These are phyloP conservation scores for Nigrograna mackinnonii DNA, from an alignment of 2,329 filamentous ascomycete species.

Conservation along the genomic window DNA sequence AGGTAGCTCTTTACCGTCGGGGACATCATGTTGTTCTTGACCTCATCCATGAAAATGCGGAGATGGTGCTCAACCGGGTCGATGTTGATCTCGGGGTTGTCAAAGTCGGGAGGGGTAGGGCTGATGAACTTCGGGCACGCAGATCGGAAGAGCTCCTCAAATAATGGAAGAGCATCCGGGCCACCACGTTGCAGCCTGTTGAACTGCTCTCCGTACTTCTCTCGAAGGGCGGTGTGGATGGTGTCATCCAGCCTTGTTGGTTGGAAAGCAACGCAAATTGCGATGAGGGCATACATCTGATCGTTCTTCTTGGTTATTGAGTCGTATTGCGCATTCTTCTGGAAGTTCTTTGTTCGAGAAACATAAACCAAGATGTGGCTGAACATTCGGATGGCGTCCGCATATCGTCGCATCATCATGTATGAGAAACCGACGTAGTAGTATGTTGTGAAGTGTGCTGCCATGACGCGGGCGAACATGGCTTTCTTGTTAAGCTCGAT, in stretches of 20 bases:
- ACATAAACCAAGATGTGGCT: conserved; percentile 99
- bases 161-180: conserved; percentile 91
- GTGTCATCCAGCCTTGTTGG: conserved; percentile 97
- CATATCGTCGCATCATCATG: conserved; percentile 99
- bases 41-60: conserved; percentile 98
- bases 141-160: conserved; percentile 95
- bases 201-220: conserved; percentile 99
- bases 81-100: conserved; percentile 92
- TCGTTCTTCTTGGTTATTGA: conserved; percentile 99
- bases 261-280: conserved; percentile 98
- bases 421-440: conserved; percentile 99
- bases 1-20: conserved; percentile 98
- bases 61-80: conserved; percentile 98
- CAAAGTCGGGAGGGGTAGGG: conserved; percentile 94
- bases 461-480: conserved; percentile 99
- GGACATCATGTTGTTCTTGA: conserved; percentile 98
- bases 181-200: conserved; percentile 95
- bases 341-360: conserved; percentile 99
- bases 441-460: conserved; percentile 98
- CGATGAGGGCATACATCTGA: conserved; percentile 99
- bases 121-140: conserved; percentile 99
- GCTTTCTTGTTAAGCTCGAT: conserved; percentile 99
- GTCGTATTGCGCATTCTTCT: conserved; percentile 98
- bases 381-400: conserved; percentile 99
- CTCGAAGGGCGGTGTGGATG: conserved; percentile 94